A percentile compares a stretch with the other conserved stretches of the same genome.
Evolutionary conservation across 2,329 filamentous ascomycete species (phyloP).

Genomic region (Ophiostoma populinum): DNA sequence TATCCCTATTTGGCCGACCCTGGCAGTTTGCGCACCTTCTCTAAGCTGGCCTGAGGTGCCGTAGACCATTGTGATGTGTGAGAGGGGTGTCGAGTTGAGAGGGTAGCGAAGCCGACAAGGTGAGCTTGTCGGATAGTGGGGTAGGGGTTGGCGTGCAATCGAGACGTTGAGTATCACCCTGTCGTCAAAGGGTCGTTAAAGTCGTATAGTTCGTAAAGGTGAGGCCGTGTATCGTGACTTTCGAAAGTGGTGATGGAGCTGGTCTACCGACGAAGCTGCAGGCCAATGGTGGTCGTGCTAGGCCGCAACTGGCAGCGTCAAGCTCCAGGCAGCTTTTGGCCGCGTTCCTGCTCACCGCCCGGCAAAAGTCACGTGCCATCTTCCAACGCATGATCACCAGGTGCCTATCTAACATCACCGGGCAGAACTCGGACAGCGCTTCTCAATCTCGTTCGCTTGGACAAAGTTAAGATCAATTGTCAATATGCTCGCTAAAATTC

Average conservation of each 20-base stretch:
- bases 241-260: too few relatives aligned
- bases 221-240: too few relatives aligned
- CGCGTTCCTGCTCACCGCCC: slow-evolving; percentile 10
- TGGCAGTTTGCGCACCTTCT: slow-evolving; percentile 27
- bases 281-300: not conserved
- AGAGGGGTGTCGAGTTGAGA: not conserved
- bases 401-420: not conserved
- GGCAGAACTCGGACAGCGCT: too few relatives aligned
- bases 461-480: too few relatives aligned
- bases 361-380: slow-evolving; percentile 10
- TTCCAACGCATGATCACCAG: not conserved
- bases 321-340: slow-evolving; percentile 12
- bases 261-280: too few relatives aligned
- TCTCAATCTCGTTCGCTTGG: too few relatives aligned
- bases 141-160: too few relatives aligned
- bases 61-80: slow-evolving; percentile 37
- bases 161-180: too few relatives aligned
- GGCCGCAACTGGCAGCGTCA: slow-evolving; percentile 2
- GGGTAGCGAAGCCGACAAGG: not conserved
- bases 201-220: too few relatives aligned
- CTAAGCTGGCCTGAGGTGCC: slow-evolving; percentile 43
- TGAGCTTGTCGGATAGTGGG: not conserved
- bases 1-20: not conserved
- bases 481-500: too few relatives aligned
- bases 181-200: too few relatives aligned